These are phyloP conservation scores for Bryoglossum gracile DNA, from an alignment of 495 filamentous ascomycete genomes.

Conservation along the genomic window DNA sequence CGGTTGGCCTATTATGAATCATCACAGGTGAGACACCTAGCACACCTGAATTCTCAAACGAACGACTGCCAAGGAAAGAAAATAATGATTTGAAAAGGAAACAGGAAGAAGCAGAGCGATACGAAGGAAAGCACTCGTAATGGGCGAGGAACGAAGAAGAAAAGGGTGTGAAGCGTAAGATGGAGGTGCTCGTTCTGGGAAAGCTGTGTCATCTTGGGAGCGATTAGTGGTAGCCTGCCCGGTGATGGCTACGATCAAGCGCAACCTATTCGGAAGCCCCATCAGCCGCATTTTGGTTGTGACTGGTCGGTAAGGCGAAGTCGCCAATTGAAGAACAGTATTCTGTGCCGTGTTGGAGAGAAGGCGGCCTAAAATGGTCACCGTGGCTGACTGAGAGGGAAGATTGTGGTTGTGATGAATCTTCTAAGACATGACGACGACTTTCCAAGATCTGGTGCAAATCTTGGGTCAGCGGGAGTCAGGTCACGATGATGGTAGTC, in stretches of 20 bases:
- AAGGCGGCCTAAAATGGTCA: neutral
- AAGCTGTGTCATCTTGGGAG: no score
- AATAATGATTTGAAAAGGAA: neutral
- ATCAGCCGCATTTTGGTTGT: conserved; percentile 21
- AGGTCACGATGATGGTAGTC: neutral
- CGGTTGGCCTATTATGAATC: conserved; percentile 15
- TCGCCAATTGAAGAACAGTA: neutral
- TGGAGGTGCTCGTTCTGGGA: neutral
- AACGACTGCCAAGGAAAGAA: conserved; percentile 6
- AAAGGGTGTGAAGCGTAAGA: no score
- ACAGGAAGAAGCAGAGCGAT: neutral
- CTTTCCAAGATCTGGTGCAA: no score
- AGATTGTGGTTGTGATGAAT: neutral
- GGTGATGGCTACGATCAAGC: no score
- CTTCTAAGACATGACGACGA: no score
- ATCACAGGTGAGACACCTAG: conserved; percentile 11
- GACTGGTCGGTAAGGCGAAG: conserved; percentile 13
- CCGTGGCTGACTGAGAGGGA: neutral
- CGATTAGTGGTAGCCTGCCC: conserved; percentile 7
- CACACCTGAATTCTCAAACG: neutral
- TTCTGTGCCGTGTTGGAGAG: neutral
- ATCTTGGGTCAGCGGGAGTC: neutral
- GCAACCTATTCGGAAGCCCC: neutral
- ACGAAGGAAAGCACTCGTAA: no score
- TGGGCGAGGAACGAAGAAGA: no score